phyloP scores from a whole-genome alignment of 306 rosid genomes.

The Citrullus amarus region DNA sequence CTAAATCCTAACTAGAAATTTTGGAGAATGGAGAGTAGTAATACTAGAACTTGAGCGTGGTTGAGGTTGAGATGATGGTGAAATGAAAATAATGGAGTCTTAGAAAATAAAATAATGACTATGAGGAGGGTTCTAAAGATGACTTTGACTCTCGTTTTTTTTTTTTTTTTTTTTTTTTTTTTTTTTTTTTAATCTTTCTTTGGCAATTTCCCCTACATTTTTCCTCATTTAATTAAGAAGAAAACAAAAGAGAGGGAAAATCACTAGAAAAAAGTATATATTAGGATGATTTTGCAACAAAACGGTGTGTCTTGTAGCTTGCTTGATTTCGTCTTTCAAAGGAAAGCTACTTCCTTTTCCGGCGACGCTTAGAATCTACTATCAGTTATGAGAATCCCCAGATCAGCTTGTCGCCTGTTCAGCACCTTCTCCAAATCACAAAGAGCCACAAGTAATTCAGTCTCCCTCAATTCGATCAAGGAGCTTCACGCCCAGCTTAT shows the following conservation, averaged over 20 bases:
- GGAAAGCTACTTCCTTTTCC: not conserved
- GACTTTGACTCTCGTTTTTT: no score
- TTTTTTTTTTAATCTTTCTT: no score
- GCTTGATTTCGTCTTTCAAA: not conserved
- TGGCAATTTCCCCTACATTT: no score
- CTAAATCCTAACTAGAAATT: no score
- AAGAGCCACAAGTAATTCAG: not conserved
- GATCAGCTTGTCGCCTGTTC: conserved; percentile 14
- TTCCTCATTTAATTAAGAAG: not conserved
- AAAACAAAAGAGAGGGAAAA: not conserved
- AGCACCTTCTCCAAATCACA: conserved; percentile 13
- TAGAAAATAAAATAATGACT: no score
- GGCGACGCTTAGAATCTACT: not conserved
- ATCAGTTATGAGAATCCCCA: conserved; percentile 24
- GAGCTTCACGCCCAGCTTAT: conserved; percentile 47
- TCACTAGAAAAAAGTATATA: no score
- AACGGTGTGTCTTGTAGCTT: not conserved
- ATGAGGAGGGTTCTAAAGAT: no score
- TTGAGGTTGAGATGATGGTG: no score
- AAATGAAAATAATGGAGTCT: no score
- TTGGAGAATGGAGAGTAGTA: no score
- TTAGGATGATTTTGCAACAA: not conserved
- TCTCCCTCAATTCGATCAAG: conserved; percentile 17
- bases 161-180: no score
- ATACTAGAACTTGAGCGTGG: no score